Evolutionary conservation across 257 asterid species (phyloP).

Genomic region (Oldenlandia corymbosa): DNA sequence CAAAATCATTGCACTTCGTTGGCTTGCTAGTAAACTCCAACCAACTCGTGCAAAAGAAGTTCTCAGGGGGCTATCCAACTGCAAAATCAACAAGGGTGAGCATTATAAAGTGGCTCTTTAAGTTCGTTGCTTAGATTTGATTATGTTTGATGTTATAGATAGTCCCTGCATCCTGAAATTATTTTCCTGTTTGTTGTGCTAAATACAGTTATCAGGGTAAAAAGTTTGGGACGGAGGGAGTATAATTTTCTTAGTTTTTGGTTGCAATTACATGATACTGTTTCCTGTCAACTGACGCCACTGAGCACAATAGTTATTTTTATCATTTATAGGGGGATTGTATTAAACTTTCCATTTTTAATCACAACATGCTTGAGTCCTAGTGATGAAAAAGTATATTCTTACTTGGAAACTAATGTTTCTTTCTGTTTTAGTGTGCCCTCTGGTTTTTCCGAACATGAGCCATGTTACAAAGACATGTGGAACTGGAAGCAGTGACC

Average conservation of each 20-base stretch:
- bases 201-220: too few species aligned
- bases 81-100: constrained; percentile 90
- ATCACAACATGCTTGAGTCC: background rate
- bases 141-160: background rate
- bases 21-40: constrained; percentile 93
- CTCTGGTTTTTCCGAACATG: constrained; percentile 74
- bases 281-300: background rate
- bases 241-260: too few species aligned
- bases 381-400: background rate
- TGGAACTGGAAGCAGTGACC: constrained; percentile 39
- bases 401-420: constrained; percentile 1
- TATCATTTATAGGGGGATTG: background rate
- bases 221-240: too few species aligned
- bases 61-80: constrained; percentile 83
- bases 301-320: background rate
- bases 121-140: background rate
- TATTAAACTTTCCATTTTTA: background rate
- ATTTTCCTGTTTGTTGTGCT: too few species aligned
- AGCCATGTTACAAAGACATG: constrained; percentile 64
- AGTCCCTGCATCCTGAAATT: background rate
- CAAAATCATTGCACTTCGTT: constrained; percentile 64
- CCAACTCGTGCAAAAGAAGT: constrained; percentile 74
- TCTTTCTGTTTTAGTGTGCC: constrained; percentile 57
- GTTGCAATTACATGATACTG: background rate
- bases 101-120: constrained; percentile 5